phyloP scores from a whole-genome alignment of 257 asterid genomes.

The Buddleja alternifolia region DNA sequence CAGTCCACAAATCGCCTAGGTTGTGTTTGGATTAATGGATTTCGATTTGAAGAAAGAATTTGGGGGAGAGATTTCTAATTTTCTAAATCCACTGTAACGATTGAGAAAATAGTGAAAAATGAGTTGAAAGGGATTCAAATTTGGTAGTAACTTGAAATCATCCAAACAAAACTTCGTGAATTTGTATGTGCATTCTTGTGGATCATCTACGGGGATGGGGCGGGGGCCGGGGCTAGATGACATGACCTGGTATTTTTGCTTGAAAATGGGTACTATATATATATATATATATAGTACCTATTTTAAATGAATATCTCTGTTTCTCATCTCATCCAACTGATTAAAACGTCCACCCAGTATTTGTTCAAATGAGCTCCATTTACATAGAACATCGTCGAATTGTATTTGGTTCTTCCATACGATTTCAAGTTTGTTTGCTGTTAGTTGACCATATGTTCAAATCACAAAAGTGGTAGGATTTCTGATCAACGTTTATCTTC shows the following conservation, averaged over 20 bases:
- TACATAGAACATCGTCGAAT: neutral
- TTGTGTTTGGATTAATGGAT: no score
- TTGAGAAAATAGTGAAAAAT: no score
- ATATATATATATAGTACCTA: no score
- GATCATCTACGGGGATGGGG: neutral
- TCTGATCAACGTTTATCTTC: constrained; percentile 24
- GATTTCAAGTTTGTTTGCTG: neutral
- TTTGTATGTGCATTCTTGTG: neutral
- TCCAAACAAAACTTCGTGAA: neutral
- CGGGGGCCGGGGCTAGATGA: no score
- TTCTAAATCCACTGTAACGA: no score
- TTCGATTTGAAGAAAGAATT: no score
- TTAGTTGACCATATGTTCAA: constrained; percentile 15
- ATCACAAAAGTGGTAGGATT: neutral
- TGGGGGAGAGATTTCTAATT: no score
- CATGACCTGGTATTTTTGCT: neutral
- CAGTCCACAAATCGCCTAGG: neutral
- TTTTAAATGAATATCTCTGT: neutral
- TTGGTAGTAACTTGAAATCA: no score
- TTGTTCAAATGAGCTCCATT: neutral
- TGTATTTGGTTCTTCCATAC: neutral
- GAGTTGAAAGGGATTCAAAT: no score
- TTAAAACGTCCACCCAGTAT: neutral
- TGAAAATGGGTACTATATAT: no score
- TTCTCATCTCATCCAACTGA: neutral